A percentile compares a stretch with the other conserved stretches of the same genome.
Evolutionary conservation across 768 basidiomycete species (phyloP).

Genomic region (Leccinum truebloodii): DNA sequence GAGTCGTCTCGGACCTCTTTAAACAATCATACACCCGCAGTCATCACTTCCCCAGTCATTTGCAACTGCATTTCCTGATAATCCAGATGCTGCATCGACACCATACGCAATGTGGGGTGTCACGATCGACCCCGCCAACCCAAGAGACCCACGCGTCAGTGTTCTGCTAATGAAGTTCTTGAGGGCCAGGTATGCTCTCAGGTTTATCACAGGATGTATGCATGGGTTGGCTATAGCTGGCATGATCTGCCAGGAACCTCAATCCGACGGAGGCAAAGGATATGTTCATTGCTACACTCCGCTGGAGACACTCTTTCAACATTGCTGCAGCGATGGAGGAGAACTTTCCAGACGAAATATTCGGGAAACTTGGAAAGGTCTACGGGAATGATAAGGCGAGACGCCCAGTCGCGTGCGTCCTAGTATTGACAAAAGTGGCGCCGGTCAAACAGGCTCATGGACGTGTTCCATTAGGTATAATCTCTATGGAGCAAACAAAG

Average conservation of each 20-base stretch:
- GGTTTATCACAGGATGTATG: not conserved
- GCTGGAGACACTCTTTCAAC: constrained; percentile 70
- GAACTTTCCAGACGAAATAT: constrained; percentile 61
- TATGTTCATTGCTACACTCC: constrained; percentile 69
- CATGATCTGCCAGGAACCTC: constrained; percentile 46
- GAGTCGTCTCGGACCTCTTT: not conserved
- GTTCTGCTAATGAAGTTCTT: constrained; percentile 83
- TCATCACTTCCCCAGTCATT: constrained; percentile 53
- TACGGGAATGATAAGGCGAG: constrained; percentile 72
- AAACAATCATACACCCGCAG: constrained; percentile 17
- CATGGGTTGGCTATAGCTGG: not conserved
- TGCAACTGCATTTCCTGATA: constrained; percentile 60
- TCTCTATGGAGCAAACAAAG: constrained; percentile 69
- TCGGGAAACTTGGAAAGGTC: constrained; percentile 62
- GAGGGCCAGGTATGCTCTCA: constrained; percentile 45
- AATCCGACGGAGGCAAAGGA: constrained; percentile 52
- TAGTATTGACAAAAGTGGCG: not conserved
- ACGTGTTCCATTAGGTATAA: constrained; percentile 52
- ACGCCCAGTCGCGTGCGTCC: constrained; percentile 63
- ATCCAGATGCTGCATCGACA: constrained; percentile 48
- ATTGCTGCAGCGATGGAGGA: constrained; percentile 61
- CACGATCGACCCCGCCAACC: constrained; percentile 55
- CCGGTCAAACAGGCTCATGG: not conserved
- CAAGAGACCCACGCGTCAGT: constrained; percentile 63
- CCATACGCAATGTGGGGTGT: constrained; percentile 73